These are phyloP conservation scores for Candida yuanshanica DNA, from an alignment of 805 yeast genomes.

Conservation along the genomic window DNA sequence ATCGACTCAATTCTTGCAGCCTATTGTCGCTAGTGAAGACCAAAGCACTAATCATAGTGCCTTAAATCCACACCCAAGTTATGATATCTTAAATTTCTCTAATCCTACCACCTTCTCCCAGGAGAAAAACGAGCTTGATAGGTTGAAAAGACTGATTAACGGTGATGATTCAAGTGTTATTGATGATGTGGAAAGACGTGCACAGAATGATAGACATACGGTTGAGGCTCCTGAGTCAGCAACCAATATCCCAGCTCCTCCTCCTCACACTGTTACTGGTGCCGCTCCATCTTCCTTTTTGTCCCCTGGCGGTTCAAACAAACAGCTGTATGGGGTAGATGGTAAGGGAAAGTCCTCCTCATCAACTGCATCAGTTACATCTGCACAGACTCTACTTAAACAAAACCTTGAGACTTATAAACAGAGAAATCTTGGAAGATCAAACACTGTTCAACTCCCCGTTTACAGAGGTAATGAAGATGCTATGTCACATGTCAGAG, in stretches of 20 bases:
- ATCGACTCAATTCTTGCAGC: too few relatives aligned
- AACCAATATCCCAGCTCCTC: constrained; percentile 14
- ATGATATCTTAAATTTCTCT: background rate
- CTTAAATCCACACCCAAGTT: background rate
- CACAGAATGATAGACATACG: too few relatives aligned
- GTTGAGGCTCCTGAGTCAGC: too few relatives aligned
- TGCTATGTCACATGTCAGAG: background rate
- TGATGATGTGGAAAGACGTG: too few relatives aligned
- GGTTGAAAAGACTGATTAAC: background rate
- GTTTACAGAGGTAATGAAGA: background rate
- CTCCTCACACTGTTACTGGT: constrained; percentile 9
- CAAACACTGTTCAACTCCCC: background rate
- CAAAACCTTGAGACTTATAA: background rate
- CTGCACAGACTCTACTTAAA: background rate
- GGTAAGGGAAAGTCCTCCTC: too few relatives aligned
- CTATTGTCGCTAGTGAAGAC: too few relatives aligned
- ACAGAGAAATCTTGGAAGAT: background rate
- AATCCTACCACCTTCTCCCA: background rate
- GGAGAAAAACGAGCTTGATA: background rate
- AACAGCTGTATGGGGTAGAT: too few relatives aligned
- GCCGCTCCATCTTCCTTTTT: constrained; percentile 10
- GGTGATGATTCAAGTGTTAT: too few relatives aligned
- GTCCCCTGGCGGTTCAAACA: background rate
- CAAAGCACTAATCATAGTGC: too few relatives aligned
- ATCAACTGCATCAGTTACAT: background rate